Conservation (phyloP, 2,329 filamentous ascomycete genomes). For the Biscogniauxia mediterranea region DNA sequence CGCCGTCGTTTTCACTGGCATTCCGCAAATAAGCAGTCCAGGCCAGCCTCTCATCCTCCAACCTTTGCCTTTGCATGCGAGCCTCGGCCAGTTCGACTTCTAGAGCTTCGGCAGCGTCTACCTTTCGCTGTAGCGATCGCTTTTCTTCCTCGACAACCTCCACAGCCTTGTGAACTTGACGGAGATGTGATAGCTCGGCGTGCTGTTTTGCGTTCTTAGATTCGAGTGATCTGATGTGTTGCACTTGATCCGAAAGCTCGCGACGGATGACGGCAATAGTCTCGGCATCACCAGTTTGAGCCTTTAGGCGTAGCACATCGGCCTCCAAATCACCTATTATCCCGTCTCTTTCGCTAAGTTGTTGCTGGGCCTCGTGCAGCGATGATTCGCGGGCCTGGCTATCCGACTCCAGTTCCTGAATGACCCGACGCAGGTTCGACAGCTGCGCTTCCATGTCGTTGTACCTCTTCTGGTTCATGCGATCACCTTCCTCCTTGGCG, state of each 20-base stretch:
- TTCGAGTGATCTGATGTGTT: constrained; percentile 86
- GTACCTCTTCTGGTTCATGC: constrained; percentile 54
- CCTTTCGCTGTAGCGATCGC: constrained; percentile 70
- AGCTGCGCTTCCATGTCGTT: constrained; percentile 55
- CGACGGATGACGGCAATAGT: constrained; percentile 81
- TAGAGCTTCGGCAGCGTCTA: constrained; percentile 72
- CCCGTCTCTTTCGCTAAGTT: constrained; percentile 66
- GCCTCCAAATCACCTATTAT: constrained; percentile 75
- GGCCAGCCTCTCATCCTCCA: constrained; percentile 83
- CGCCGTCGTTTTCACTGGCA: constrained; percentile 57
- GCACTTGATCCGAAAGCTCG: constrained; percentile 86
- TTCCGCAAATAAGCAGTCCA: constrained; percentile 85
- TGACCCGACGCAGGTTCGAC: constrained; percentile 42
- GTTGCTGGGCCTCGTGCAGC: constrained; percentile 62
- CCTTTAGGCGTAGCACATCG: constrained; percentile 79
- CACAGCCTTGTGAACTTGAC: constrained; percentile 80
- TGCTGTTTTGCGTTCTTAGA: constrained; percentile 75
- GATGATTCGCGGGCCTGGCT: constrained; percentile 53
- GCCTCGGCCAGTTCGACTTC: constrained; percentile 77
- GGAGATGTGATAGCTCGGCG: constrained; percentile 75
- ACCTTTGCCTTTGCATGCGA: constrained; percentile 75
- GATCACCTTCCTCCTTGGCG: constrained; percentile 67
- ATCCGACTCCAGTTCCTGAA: constrained; percentile 61
- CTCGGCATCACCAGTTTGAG: constrained; percentile 82
- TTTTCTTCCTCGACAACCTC: constrained; percentile 97